A percentile compares a stretch with the other conserved stretches of the same genome.
These are phyloP conservation scores for Ramaria sp. DNA, from an alignment of 768 basidiomycete genomes.

Conservation along the genomic window DNA sequence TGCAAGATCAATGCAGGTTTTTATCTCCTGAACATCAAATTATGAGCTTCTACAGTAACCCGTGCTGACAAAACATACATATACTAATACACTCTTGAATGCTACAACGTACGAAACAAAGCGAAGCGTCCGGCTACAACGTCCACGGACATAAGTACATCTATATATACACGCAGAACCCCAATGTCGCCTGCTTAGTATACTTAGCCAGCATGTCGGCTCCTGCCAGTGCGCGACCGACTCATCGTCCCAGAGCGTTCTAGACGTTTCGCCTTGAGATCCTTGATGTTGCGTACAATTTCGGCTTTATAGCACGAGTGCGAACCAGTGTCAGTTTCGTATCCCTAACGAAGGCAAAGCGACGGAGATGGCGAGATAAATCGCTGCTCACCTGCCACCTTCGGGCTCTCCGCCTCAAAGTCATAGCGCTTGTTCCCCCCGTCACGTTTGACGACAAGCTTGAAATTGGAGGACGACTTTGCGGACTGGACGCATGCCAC, in stretches of 20 bases:
- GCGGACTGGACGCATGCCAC: slow-evolving; percentile 73
- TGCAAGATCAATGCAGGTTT: too few species aligned
- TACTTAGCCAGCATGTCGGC: slow-evolving; percentile 34
- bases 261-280: slow-evolving; percentile 44
- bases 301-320: slow-evolving; percentile 35
- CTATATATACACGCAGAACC: too few species aligned
- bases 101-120: too few species aligned
- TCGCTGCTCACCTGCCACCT: slow-evolving; percentile 54
- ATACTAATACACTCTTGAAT: too few species aligned
- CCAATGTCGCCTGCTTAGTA: too few species aligned
- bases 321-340: neutral
- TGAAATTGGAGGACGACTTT: slow-evolving; percentile 76
- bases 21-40: too few species aligned
- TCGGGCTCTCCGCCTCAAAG: slow-evolving; percentile 87
- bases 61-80: too few species aligned
- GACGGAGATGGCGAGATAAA: neutral
- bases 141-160: too few species aligned
- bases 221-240: slow-evolving; percentile 40
- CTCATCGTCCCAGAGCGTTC: slow-evolving; percentile 57
- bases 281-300: slow-evolving; percentile 65
- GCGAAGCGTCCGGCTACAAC: too few species aligned
- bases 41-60: too few species aligned
- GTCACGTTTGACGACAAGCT: slow-evolving; percentile 66
- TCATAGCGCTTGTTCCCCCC: slow-evolving; percentile 86
- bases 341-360: too few species aligned